Base-by-base conservation (phyloP, 2,329 filamentous ascomycete species). In the Epichloe elymi region DNA sequence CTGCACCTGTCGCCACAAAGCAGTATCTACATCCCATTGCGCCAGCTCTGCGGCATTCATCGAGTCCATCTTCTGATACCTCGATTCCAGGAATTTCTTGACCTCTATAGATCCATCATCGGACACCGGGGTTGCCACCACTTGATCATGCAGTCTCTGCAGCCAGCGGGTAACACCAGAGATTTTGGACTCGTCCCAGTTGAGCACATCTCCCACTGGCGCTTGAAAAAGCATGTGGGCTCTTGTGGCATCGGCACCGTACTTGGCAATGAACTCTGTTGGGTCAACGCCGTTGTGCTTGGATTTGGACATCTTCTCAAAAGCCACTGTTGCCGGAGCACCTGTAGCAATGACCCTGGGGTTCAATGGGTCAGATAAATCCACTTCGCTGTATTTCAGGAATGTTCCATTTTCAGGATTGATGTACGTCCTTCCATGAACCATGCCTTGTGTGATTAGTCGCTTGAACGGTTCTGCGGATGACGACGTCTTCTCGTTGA, bases 261-360 rank as follows among this genome's bases (percentile, higher is more conserved):
- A 84, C 57, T 79, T 80, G 7, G 74, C 69, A 52, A 93, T 87
- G 56, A 85, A 86, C 0, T 71, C 73, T 0, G 79, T 81, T 0
- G 89, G 89, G 61, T 95, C 88, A 6, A 95, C 87, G 26, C 89
- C 89, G 61, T 95, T 95, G 69, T 93, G 76, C 66, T 95, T 95
- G 60, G 87, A 94, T 69, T 95, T 95, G 39, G 86, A 93, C 89
- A 95, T 95, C 64, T 95, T 95, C 65, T 95, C 88, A 59, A 78
- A 95, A 1, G 79, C 82, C 17, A 88, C 67, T 30, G 71, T 76
- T 1, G 85, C 80, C 0, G 62, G 60, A 46, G 76, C 67, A 3
- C 80, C 79, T 0, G 80, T 85, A 0, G 75, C 73, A 17, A 73
- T 73, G n/a, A 93, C 76, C 50, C 73, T 71, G 1, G 85, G 85